Conservation (phyloP, 1,284 basidiomycete species). For the Amylostereum areolatum region DNA sequence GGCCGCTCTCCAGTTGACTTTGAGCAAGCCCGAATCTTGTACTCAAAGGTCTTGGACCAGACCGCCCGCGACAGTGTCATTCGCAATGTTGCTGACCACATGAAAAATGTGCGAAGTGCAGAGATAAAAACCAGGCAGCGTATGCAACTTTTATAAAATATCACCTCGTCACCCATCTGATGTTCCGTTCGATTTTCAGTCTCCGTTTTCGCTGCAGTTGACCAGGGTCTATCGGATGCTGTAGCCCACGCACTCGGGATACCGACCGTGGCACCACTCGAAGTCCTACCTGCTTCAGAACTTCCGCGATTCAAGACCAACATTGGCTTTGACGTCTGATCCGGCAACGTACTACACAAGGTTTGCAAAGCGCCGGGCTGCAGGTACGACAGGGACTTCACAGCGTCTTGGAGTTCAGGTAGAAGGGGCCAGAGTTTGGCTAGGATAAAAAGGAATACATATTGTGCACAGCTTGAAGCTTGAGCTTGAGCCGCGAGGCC, state of each 20-base stretch:
- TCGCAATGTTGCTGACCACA: slow-evolving; percentile 72
- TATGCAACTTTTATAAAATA: slow-evolving; percentile 29
- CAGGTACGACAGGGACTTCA: too few species aligned
- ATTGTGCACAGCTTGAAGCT: too few species aligned
- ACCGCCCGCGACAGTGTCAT: slow-evolving; percentile 65
- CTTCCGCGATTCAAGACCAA: slow-evolving; percentile 45
- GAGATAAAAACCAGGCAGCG: slow-evolving; percentile 66
- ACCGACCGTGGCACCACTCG: slow-evolving; percentile 51
- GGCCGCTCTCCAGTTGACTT: slow-evolving; percentile 55
- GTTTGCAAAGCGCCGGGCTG: too few species aligned
- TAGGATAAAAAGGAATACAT: too few species aligned
- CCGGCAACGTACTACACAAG: too few species aligned
- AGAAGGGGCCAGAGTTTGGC: too few species aligned
- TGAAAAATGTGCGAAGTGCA: slow-evolving; percentile 58
- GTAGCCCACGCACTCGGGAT: slow-evolving; percentile 70
- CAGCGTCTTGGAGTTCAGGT: too few species aligned
- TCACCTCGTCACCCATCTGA: neutral
- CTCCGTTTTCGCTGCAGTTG: slow-evolving; percentile 74
- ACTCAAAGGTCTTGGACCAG: slow-evolving; percentile 73
- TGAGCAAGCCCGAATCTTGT: slow-evolving; percentile 82
- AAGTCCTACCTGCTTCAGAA: slow-evolving; percentile 56
- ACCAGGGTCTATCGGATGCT: slow-evolving; percentile 65
- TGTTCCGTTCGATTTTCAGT: slow-evolving; percentile 36
- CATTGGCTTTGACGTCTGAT: slow-evolving; percentile 1
- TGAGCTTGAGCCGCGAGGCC: too few species aligned